These are phyloP conservation scores for Lippia alba DNA, from an alignment of 305 asterid genomes.

Conservation along the genomic window DNA sequence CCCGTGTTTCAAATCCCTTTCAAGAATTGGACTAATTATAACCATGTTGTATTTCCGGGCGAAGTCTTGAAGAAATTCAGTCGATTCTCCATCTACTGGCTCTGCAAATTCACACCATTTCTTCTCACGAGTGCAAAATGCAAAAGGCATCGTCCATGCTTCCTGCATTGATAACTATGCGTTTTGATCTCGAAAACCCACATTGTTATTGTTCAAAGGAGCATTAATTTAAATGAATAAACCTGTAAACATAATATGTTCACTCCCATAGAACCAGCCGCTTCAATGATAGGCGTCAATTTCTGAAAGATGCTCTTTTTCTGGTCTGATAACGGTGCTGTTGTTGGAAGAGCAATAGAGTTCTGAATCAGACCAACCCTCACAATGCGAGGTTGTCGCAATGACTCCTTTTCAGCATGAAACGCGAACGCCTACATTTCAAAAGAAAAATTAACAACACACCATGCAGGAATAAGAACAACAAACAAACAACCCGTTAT, in stretches of 20 bases:
- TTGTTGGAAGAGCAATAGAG: constrained; percentile 71
- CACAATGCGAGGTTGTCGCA: constrained; percentile 76
- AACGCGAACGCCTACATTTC: constrained; percentile 69
- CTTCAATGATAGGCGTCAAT: constrained; percentile 75
- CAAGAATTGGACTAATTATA: constrained; percentile 86
- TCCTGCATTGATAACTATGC: constrained; percentile 51
- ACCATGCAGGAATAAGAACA: neutral
- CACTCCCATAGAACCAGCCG: constrained; percentile 88
- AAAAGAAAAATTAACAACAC: no score
- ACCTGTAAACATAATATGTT: constrained; percentile 91
- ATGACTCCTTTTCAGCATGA: constrained; percentile 72
- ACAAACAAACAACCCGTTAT: neutral
- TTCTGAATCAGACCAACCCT: constrained; percentile 93
- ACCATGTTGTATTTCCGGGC: constrained; percentile 88
- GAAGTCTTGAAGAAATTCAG: constrained; percentile 77
- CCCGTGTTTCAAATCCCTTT: constrained; percentile 91
- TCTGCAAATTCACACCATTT: constrained; percentile 96
- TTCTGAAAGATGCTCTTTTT: constrained; percentile 73
- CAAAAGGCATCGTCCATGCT: constrained; percentile 99
- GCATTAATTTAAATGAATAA: neutral
- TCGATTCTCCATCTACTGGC: constrained; percentile 87
- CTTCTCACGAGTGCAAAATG: constrained; percentile 96
- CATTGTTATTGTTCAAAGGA: constrained; percentile 1
- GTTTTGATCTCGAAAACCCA: constrained; percentile 21
- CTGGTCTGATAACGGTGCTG: constrained; percentile 71